Percentiles rank a stretch among this genome's conserved stretches.
Evolutionary conservation across 2,329 filamentous ascomycete species (phyloP).

Genomic region (Ambrosiella cleistominuta): DNA sequence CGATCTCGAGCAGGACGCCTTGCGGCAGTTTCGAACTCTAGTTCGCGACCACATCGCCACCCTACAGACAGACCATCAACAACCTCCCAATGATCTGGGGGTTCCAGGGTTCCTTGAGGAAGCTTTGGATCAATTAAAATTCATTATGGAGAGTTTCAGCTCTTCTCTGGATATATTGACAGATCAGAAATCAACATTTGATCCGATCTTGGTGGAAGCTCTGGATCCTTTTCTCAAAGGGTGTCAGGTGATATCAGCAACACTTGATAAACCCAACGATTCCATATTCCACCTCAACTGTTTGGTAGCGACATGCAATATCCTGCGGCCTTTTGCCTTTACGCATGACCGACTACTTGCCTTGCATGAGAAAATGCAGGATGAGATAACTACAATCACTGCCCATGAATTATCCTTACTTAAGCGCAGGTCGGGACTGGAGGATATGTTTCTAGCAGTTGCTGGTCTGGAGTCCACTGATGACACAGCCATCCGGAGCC

Average conservation of each 20-base stretch:
- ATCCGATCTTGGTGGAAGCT: slow-evolving; percentile 56
- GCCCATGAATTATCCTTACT: slow-evolving; percentile 58
- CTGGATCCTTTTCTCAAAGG: slow-evolving; percentile 71
- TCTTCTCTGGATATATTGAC: slow-evolving; percentile 49
- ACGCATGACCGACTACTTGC: slow-evolving; percentile 35
- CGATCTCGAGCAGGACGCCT: slow-evolving; percentile 54
- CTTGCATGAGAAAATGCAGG: slow-evolving; percentile 38
- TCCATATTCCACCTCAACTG: slow-evolving; percentile 63
- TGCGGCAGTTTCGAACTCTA: slow-evolving; percentile 65
- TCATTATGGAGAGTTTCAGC: slow-evolving; percentile 74
- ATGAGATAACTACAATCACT: slow-evolving; percentile 39
- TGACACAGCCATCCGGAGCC: slow-evolving; percentile 24
- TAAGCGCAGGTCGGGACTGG: slow-evolving; percentile 55
- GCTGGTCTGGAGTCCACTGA: slow-evolving; percentile 21
- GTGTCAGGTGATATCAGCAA: slow-evolving; percentile 51
- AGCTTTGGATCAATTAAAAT: slow-evolving; percentile 57
- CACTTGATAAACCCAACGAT: slow-evolving; percentile 39
- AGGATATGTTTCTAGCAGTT: slow-evolving; percentile 32
- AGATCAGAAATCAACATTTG: slow-evolving; percentile 50
- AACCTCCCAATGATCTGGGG: slow-evolving; percentile 53
- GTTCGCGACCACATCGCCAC: slow-evolving; percentile 65
- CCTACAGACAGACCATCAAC: slow-evolving; percentile 53
- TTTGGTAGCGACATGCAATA: slow-evolving; percentile 37
- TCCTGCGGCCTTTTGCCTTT: slow-evolving; percentile 45
- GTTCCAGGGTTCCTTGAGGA: slow-evolving; percentile 68